Base-by-base conservation (phyloP, 441 rosid genomes). In the Jatropha multifida region DNA sequence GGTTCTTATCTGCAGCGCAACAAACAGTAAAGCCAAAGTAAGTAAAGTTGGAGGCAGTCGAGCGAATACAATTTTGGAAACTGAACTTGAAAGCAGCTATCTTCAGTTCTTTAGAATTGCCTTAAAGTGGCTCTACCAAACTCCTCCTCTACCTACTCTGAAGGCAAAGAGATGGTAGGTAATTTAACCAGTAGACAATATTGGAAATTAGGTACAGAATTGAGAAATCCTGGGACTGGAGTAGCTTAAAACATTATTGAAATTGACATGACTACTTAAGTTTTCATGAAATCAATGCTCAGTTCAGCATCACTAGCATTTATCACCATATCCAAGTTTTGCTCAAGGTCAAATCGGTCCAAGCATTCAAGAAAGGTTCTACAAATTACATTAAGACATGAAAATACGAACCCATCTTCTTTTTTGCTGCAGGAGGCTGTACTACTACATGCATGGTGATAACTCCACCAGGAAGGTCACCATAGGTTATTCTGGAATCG, bases 401-500 rank as follows among this genome's bases (percentile, higher is more conserved):
- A 48, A 52, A 48, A 68, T 18, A 77, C 75, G 4, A 64, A 85
- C 86, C 86, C 76, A 77, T 83, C 80, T 77, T 79, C 69, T 76
- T 81, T 73, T 81, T 81, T 27, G 77, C 76, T n/a, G 73, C 55
- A 56, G 77, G 68, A 72, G 86, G 86, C 78, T 83, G 88, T 73
- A 87, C 76, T 10, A 83, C 75, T n/a, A 80, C 87, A 9, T 83
- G 87, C 87, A 83, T 85, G 70, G 85, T 85, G 60, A 81, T 76
- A 69, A 80, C 82, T 59, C 81, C 84, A 67, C 52, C 65, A 61
- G 83, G 81, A 72, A 83, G 72, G 68, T 82, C 85, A 20, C 80
- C 80, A 65, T 75, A 70, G 13, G 80, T 76, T 69, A 80, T 74
- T 61, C 69, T 81, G 74, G 82, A 83, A 76, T 87, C 88, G 15